Percentiles rank a stretch among this genome's conserved stretches.
Evolutionary conservation across 768 basidiomycete genomes (phyloP).

Genomic region (Cystofilobasidium capitatum): DNA sequence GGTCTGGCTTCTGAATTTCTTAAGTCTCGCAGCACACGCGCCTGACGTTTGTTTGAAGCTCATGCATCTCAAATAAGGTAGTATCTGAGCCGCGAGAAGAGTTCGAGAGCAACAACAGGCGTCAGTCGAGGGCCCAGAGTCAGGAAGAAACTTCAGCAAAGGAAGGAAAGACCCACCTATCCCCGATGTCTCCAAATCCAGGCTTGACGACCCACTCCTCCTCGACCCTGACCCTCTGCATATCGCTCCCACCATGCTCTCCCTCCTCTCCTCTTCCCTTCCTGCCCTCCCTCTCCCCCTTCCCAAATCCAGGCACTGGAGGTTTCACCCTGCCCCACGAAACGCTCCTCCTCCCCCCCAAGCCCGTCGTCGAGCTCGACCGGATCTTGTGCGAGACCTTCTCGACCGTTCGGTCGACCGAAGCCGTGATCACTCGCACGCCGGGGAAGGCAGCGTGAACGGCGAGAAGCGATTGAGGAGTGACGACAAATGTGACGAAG

Average conservation of each 20-base stretch:
- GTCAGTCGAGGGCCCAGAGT: no score
- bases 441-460: constrained; percentile 73
- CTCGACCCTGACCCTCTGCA: constrained; percentile 2
- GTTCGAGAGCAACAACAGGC: no score
- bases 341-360: not conserved
- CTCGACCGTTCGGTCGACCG: constrained; percentile 13
- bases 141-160: not conserved
- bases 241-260: not conserved
- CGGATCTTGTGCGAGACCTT: not conserved
- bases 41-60: no score
- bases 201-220: constrained; percentile 24
- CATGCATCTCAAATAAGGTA: no score
- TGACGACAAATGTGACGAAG: constrained; percentile 48
- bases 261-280: not conserved
- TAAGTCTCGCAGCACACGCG: no score
- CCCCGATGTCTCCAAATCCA: constrained; percentile 24
- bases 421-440: constrained; percentile 40
- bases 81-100: no score
- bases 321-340: not conserved
- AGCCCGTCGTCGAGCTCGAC: not conserved
- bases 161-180: constrained; percentile 8
- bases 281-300: not conserved
- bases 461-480: constrained; percentile 67
- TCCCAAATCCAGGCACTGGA: not conserved
- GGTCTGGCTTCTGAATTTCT: no score